Base-by-base conservation (phyloP, 139 green algal genomes). In the Chlamydomonas urium region DNA sequence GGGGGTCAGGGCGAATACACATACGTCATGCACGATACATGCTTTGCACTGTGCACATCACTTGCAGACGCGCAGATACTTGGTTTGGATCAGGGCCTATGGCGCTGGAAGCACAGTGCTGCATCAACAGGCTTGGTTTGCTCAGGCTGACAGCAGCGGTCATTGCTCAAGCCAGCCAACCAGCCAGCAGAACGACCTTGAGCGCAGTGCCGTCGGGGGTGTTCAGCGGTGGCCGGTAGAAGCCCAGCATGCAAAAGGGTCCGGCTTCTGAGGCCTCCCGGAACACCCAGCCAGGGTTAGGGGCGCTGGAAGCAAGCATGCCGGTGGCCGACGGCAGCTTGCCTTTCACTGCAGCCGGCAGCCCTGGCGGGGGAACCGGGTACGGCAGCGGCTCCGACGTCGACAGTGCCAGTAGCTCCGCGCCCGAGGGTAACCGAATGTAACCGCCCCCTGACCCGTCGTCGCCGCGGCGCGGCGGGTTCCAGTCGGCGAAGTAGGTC, bases 401-500 rank as follows among this genome's bases (percentile, higher is more conserved):
- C 34, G 45, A 17, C 45, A 63, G 47, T 29, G 47, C 3, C 21
- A 65, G 4, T 29, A 47, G 32, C 26, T 31, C 0, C 6, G 42
- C n/a, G 2, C 68, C 57, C 3, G 23, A 67, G 29, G 60, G 60
- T 31, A 67, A 21, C 14, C 17, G 60, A 4, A 26, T 24, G 33
- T 67, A 67, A 45, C 60, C 60, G 5, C 21, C 33, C n/a, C n/a
- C n/a, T n/a, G n/a, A n/a, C n/a, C n/a, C n/a, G n/a, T n/a, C n/a
- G n/a, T n/a, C n/a, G n/a, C n/a, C n/a, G n/a, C n/a, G n/a, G n/a
- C n/a, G n/a, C n/a, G n/a, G n/a, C 19, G 60, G 60, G 60, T 45
- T 17, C 89, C 89, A 94, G 36, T 34, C 69, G 2, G 82, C 88
- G 85, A 93, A 94, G 81, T 94, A 93, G 50, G 71, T 79, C 56